Evolutionary conservation across 345 rosid species (phyloP).

Genomic region (Pelargonium nanum): DNA sequence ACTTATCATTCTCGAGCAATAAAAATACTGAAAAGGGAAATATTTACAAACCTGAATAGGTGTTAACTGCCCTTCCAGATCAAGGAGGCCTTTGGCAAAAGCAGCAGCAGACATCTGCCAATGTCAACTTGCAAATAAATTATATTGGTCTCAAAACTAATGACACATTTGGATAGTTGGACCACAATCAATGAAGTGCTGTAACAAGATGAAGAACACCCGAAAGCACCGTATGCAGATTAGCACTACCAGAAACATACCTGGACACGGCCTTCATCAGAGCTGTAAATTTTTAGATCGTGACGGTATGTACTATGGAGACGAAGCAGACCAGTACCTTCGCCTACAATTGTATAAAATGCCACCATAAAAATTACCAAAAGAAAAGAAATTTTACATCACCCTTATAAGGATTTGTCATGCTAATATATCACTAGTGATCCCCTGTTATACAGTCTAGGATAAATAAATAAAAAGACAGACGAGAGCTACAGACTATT

Average conservation of each 20-base stretch:
- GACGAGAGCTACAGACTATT: background rate
- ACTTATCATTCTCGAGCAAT: constrained; percentile 3
- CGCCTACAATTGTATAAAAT: constrained; percentile 45
- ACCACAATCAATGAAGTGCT: background rate
- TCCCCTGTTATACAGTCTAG: background rate
- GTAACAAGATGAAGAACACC: background rate
- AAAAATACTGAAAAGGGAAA: constrained; percentile 9
- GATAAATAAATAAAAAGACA: background rate
- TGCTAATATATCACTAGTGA: background rate
- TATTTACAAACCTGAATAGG: constrained; percentile 76
- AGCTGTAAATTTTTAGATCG: constrained; percentile 98
- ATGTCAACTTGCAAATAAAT: constrained; percentile 9
- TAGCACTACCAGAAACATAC: constrained; percentile 21
- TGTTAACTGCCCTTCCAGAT: constrained; percentile 96
- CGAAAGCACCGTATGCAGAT: background rate
- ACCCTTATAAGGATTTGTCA: background rate
- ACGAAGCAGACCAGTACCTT: constrained; percentile 97
- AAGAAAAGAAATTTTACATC: background rate
- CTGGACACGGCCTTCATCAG: constrained; percentile 99
- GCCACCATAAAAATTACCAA: constrained; percentile 3
- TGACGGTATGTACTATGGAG: constrained; percentile 98
- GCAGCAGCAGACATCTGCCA: constrained; percentile 99
- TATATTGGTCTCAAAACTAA: constrained; percentile 4
- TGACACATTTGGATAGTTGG: too few relatives aligned
- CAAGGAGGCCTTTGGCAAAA: constrained; percentile 99